A percentile compares a stretch with the other conserved stretches of the same genome.
These are phyloP conservation scores for Talinum fruticosum DNA, from an alignment of 148 eudicot species.

Conservation along the genomic window DNA sequence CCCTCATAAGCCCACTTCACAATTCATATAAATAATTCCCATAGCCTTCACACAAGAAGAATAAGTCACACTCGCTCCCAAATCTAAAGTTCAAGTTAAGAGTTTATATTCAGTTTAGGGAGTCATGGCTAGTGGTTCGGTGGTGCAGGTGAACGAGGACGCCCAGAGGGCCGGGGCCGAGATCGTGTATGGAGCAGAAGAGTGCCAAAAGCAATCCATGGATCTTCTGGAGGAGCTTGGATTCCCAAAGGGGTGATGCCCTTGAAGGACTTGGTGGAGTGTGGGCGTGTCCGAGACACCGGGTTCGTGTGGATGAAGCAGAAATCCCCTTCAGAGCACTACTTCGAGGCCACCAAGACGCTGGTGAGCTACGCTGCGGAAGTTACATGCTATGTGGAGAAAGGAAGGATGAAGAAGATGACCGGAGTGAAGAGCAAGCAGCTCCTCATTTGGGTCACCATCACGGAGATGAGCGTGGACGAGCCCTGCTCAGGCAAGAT, in stretches of 20 bases:
- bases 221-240: slow-evolving; percentile 64
- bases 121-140: slow-evolving; percentile 14
- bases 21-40: no score
- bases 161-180: slow-evolving; percentile 65
- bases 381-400: slow-evolving; percentile 70
- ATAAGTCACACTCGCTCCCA: not conserved
- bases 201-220: slow-evolving; percentile 51
- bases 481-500: slow-evolving; percentile 42
- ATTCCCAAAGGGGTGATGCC: slow-evolving; percentile 81
- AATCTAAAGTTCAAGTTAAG: not conserved
- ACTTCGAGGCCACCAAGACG: slow-evolving; percentile 50
- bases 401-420: slow-evolving; percentile 73
- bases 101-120: not conserved
- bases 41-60: not conserved
- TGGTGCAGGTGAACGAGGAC: slow-evolving; percentile 23
- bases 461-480: slow-evolving; percentile 70
- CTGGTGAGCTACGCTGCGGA: slow-evolving; percentile 61
- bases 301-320: slow-evolving; percentile 97
- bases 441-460: slow-evolving; percentile 66
- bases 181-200: slow-evolving; percentile 62
- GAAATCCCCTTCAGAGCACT: slow-evolving; percentile 64
- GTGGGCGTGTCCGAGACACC: slow-evolving; percentile 68
- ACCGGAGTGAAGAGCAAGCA: slow-evolving; percentile 82
- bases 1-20: not conserved
- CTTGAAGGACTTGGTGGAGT: slow-evolving; percentile 66